phyloP scores from a whole-genome alignment of 2,329 filamentous ascomycete species.

The Rhynchosporium graminicola region DNA sequence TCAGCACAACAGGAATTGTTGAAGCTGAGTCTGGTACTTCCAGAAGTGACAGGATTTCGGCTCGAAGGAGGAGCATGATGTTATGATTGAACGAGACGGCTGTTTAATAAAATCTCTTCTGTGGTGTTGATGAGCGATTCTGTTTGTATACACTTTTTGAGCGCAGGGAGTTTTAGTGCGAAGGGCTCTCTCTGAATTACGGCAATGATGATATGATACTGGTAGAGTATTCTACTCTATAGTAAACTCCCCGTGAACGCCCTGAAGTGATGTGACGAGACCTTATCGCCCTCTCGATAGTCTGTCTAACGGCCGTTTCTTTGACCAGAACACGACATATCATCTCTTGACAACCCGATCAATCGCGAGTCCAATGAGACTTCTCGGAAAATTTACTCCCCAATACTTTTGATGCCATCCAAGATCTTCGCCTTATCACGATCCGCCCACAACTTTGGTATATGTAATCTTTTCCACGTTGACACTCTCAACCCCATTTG shows the following conservation, averaged over 20 bases:
- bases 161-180: conserved; percentile 17
- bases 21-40: conserved; percentile 24
- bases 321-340: neutral
- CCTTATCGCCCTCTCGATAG: neutral
- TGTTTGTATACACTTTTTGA: conserved; percentile 18
- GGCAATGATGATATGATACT: conserved; percentile 38
- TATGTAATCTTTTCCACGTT: conserved; percentile 86
- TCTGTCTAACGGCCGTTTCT: neutral
- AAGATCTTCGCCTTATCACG: conserved; percentile 28
- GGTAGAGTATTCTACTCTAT: conserved; percentile 29
- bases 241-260: conserved; percentile 11
- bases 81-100: conserved; percentile 34
- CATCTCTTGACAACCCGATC: neutral
- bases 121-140: conserved; percentile 31
- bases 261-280: conserved; percentile 13
- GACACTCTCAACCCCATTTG: conserved; percentile 75
- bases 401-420: neutral
- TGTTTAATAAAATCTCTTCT: conserved; percentile 19
- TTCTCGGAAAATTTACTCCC: too few species aligned
- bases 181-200: conserved; percentile 25
- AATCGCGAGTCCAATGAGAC: neutral
- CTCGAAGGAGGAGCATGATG: conserved; percentile 42
- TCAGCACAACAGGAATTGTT: conserved; percentile 24
- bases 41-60: conserved; percentile 37
- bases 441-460: conserved; percentile 62